These are phyloP conservation scores for Phoenix roebelenii DNA, from an alignment of 176 grass and related monocot species.

Conservation along the genomic window DNA sequence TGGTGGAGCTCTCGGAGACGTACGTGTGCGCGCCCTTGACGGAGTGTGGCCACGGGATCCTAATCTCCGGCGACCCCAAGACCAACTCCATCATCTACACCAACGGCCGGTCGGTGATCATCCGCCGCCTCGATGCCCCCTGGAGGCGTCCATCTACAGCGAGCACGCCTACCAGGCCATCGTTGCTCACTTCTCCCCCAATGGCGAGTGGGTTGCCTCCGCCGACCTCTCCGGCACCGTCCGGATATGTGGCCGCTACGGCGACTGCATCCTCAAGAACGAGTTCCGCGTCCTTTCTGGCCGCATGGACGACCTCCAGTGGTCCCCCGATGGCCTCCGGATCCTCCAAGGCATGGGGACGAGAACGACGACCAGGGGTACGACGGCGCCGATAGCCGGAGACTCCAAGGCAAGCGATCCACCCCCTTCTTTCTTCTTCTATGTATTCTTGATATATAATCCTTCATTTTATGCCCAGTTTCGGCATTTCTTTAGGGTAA, in stretches of 20 bases:
- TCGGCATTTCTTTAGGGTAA: too few relatives aligned
- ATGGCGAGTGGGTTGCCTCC: slow-evolving; percentile 93
- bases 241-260: slow-evolving; percentile 68
- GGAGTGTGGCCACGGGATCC: too few relatives aligned
- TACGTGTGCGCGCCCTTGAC: slow-evolving; percentile 40
- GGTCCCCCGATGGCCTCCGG: slow-evolving; percentile 79
- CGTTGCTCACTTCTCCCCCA: slow-evolving; percentile 85
- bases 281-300: slow-evolving; percentile 86
- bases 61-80: too few relatives aligned
- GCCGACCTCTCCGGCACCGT: slow-evolving; percentile 71
- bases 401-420: too few relatives aligned
- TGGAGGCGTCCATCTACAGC: slow-evolving; percentile 53
- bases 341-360: slow-evolving; percentile 26
- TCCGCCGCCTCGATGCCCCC: slow-evolving; percentile 68
- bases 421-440: too few relatives aligned
- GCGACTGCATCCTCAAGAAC: slow-evolving; percentile 75
- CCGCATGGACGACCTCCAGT: slow-evolving; percentile 79
- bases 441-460: too few relatives aligned
- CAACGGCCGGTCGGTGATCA: slow-evolving; percentile 35
- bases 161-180: slow-evolving; percentile 83
- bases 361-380: too few relatives aligned
- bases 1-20: slow-evolving; percentile 78
- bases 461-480: too few relatives aligned
- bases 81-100: too few relatives aligned
- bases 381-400: too few relatives aligned